phyloP scores from a whole-genome alignment of 164 flowering plant species.

The Buxus sempervirens region DNA sequence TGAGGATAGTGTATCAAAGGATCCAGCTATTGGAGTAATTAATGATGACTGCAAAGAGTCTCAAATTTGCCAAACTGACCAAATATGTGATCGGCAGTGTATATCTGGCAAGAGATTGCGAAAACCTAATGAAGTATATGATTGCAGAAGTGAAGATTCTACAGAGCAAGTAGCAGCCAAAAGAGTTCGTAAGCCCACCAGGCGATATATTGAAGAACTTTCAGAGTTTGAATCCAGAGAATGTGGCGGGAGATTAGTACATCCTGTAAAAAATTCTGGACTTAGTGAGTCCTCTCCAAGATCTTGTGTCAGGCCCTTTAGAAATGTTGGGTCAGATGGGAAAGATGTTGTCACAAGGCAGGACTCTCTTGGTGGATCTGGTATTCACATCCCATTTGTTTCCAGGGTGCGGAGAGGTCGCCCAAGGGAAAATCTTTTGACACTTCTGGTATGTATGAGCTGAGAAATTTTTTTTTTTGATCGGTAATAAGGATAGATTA shows the following conservation, averaged over 20 bases:
- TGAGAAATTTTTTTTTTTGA: too few species aligned
- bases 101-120: conserved; percentile 29
- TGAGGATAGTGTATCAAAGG: conserved; percentile 15
- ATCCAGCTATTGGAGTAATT: conserved; percentile 15
- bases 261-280: conserved; percentile 32
- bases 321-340: conserved; percentile 28
- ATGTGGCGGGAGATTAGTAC: conserved; percentile 33
- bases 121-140: conserved; percentile 23
- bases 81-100: conserved; percentile 23
- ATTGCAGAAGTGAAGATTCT: conserved; percentile 35
- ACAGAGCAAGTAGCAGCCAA: conserved; percentile 49
- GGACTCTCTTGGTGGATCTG: conserved; percentile 82
- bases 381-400: conserved; percentile 80
- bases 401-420: conserved; percentile 81
- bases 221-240: conserved; percentile 68
- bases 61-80: conserved; percentile 15
- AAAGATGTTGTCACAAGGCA: conserved; percentile 46
- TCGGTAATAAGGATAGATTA: too few species aligned
- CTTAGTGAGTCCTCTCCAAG: conserved; percentile 26
- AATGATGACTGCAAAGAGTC: conserved; percentile 22
- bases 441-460: conserved; percentile 63
- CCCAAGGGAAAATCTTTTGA: conserved; percentile 68
- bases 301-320: conserved; percentile 28
- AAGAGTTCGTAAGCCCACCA: conserved; percentile 91
- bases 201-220: conserved; percentile 88